Evolutionary conservation across 768 basidiomycete genomes (phyloP).

Genomic region (Pleurotus ostreatus): DNA sequence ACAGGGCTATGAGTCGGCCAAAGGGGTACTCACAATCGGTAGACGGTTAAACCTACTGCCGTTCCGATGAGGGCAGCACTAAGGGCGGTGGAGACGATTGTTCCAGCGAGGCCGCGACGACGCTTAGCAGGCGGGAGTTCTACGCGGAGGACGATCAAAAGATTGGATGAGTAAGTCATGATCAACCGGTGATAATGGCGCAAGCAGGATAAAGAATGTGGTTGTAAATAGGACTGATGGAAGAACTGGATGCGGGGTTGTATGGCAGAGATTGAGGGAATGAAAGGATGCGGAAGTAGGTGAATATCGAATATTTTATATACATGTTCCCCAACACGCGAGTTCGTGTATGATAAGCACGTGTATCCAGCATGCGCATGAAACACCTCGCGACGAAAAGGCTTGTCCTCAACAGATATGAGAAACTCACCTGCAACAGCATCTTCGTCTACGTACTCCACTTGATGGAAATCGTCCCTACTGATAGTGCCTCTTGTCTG

Average conservation of each 20-base stretch:
- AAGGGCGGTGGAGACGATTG: conserved; percentile 79
- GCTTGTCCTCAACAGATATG: conserved; percentile 4
- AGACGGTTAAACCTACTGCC: conserved; percentile 83
- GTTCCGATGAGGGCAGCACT: conserved; percentile 84
- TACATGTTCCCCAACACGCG: conserved; percentile 5
- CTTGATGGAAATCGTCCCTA: conserved; percentile 30
- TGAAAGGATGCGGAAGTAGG: conserved; percentile 7
- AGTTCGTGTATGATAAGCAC: conserved; percentile 11
- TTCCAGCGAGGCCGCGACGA: conserved; percentile 76
- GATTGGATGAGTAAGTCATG: conserved; percentile 23
- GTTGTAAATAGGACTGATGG: conserved; percentile 8
- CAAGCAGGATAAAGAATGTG: conserved; percentile 13
- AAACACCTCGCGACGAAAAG: conserved; percentile 7
- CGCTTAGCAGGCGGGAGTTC: conserved; percentile 75
- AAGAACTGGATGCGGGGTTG: conserved; percentile 11
- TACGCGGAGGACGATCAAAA: conserved; percentile 52
- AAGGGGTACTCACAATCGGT: conserved; percentile 63
- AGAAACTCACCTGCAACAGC: conserved; percentile 21
- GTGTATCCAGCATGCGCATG: conserved; percentile 11
- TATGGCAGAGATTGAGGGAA: conserved; percentile 10
- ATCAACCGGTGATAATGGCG: conserved; percentile 15
- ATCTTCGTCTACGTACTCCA: conserved; percentile 22
- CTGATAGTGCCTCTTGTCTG: conserved; percentile 26
- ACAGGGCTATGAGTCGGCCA: conserved; percentile 3
- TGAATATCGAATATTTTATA: background rate